Evolutionary conservation across 140 eudicot genomes (phyloP).

Genomic region (Stevia rebaudiana): DNA sequence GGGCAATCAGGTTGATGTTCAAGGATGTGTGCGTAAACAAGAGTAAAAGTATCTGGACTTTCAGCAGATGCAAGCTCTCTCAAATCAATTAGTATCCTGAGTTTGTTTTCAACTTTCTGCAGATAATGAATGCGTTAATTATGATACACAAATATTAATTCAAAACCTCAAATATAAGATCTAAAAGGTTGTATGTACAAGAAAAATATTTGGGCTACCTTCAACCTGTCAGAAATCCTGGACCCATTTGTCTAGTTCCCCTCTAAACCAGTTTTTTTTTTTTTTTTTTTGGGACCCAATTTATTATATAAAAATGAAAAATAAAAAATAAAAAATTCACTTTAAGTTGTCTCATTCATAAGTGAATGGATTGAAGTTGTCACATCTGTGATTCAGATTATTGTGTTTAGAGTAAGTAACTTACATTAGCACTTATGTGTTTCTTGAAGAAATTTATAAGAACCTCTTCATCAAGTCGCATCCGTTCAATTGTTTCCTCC

Average conservation of each 20-base stretch:
- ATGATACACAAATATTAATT: no score
- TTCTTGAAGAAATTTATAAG: slow-evolving; percentile 93
- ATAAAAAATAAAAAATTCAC: no score
- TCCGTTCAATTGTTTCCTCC: slow-evolving; percentile 94
- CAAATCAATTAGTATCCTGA: slow-evolving; percentile 64
- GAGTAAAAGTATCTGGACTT: slow-evolving; percentile 90
- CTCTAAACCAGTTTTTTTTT: neutral
- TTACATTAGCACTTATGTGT: slow-evolving; percentile 74
- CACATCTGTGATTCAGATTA: neutral
- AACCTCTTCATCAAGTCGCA: slow-evolving; percentile 97
- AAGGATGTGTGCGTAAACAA: slow-evolving; percentile 81
- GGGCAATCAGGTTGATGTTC: slow-evolving; percentile 98
- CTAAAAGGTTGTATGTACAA: neutral
- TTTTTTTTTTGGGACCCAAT: neutral
- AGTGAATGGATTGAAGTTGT: neutral
- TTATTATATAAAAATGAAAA: no score
- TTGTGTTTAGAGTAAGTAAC: slow-evolving; percentile 26
- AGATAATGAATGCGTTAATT: neutral
- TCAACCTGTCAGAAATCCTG: neutral
- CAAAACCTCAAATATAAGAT: neutral
- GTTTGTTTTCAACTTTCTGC: slow-evolving; percentile 91
- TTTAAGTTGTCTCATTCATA: no score
- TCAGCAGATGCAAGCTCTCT: slow-evolving; percentile 98
- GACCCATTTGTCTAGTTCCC: neutral
- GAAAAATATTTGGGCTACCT: neutral